Evolutionary conservation across 257 asterid genomes (phyloP).

Genomic region (Solanum stenotomum): DNA sequence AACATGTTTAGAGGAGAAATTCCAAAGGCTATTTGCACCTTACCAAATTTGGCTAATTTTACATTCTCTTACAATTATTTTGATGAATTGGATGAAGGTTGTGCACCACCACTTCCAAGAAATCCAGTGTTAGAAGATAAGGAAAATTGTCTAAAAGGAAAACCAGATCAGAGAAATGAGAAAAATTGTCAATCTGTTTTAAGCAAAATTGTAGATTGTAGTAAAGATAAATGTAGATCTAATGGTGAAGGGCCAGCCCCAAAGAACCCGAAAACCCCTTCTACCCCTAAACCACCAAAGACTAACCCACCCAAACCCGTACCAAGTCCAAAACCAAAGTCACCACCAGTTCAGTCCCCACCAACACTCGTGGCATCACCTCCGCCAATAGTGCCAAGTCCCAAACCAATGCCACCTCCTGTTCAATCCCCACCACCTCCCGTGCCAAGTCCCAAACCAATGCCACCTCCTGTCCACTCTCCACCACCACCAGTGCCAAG

Average conservation of each 20-base stretch:
- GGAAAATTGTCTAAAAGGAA: constrained; percentile 35
- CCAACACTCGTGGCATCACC: background rate
- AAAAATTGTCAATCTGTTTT: constrained; percentile 18
- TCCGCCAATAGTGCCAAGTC: background rate
- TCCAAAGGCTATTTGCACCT: constrained; percentile 40
- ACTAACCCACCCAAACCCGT: background rate
- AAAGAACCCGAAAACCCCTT: background rate
- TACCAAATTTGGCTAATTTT: constrained; percentile 40
- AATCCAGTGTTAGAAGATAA: constrained; percentile 19
- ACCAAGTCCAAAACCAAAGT: background rate
- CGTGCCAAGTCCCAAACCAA: background rate
- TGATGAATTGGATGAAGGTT: constrained; percentile 28
- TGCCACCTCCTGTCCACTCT: background rate
- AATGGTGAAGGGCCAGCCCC: background rate
- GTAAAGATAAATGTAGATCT: constrained; percentile 29
- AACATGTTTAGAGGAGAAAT: constrained; percentile 48
- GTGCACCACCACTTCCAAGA: constrained; percentile 15
- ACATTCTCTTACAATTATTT: constrained; percentile 43
- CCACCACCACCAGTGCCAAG: background rate
- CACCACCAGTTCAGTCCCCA: background rate
- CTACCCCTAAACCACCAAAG: background rate
- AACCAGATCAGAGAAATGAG: constrained; percentile 28
- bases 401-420: background rate
- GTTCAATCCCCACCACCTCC: background rate
- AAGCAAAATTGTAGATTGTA: constrained; percentile 42